Evolutionary conservation across 192 early-diverging fungal species (phyloP), one percentile per base, ranked within the genome.

Genomic region (Coemansia sp.): DNA sequence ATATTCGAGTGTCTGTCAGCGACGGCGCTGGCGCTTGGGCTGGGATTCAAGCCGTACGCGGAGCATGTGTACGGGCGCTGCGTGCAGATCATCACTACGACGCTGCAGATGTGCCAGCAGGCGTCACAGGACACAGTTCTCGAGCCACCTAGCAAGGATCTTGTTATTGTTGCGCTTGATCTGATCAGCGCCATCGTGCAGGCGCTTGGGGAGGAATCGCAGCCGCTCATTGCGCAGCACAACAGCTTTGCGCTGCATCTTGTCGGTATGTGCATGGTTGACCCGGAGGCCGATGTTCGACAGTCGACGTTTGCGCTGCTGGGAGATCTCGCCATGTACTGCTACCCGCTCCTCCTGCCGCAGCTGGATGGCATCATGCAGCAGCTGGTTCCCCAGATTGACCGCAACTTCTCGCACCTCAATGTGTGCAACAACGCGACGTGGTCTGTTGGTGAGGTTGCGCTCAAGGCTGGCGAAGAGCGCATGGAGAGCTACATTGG

Each of bases 391-490:
- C 87, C 87, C 42, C 88, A 85, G 65, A 84, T 88, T 43, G 92
- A 93, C 58, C 85, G 78, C 71, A 70, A 82, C 66, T 76, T 62
- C 26, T 22, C 62, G 48, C 77, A 83, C 64, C 83, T 94, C 18
- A 93, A 92, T 37, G 95, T 96, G 40, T 94, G 92, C 84, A 99
- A 99, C 78, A 99, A 99, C 70, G 98, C 97, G 15, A 88, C 94
- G 16, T 99, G 98, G 98, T 92, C 97, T 16, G 92, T 89, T 12
- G 98, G 97, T 54, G 98, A 99, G 86, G 93, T 99, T 74, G 90
- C 96, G 21, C 76, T 98, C 26, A 89, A 98, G 81, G 85, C 80
- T 13, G 91, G 89, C 36, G 73, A 82, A 13, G 94, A 91, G 22
- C 36, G 59, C 21, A 94, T 98, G 84, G 78, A 85, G 68, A 85